Base-by-base conservation (phyloP, 2,329 filamentous ascomycete genomes). In the Hypoxylon sp. region DNA sequence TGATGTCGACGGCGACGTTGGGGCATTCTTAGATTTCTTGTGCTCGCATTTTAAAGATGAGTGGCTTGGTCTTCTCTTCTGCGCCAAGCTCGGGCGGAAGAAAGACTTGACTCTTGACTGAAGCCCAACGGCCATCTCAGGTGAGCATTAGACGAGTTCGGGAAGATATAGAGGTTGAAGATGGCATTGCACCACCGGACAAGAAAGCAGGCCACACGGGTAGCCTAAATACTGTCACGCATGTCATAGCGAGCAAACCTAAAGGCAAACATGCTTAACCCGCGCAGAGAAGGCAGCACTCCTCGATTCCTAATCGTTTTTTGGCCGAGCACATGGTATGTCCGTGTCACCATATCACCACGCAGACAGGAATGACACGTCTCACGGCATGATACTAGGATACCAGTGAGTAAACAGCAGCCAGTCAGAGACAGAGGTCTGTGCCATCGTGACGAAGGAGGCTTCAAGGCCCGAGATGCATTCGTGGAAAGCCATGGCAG, bases 51-150 rank as follows among this genome's bases (percentile, higher is more conserved):
- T 57, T 1, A 65, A 42, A n/a, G 64, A 46, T 8, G 56, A 51
- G n/a, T 22, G 62, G 11, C 46, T 70, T 58, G 60, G 42, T 58
- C 61, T 68, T 55, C 52, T 71, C 33, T 64, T 71, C 61, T 68
- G 74, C 22, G 57, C 57, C 16, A 69, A 54, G 49, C 65, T 66
- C 18, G 52, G 67, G 16, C 63, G 71, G 53, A 75, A 63, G 56
- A 73, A 72, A 16, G 71, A 69, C 49, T 49, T 73, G n/a, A 74
- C 55, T 33, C 70, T 71, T 4, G 65, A 71, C 24, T 68, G 32
- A 16, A 73, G n/a, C 36, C 59, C 49, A 32, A 72, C 48, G 42
- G 70, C 66, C 73, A 75, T 75, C 11, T 64, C 65, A 48, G 8
- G n/a, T 33, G 26, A 50, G 20, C 45, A 26, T 46, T n/a, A 33